Evolutionary conservation across 805 yeast genomes (phyloP), one percentile per base, ranked within the genome.

Genomic region (Yarrowia divulgata): DNA sequence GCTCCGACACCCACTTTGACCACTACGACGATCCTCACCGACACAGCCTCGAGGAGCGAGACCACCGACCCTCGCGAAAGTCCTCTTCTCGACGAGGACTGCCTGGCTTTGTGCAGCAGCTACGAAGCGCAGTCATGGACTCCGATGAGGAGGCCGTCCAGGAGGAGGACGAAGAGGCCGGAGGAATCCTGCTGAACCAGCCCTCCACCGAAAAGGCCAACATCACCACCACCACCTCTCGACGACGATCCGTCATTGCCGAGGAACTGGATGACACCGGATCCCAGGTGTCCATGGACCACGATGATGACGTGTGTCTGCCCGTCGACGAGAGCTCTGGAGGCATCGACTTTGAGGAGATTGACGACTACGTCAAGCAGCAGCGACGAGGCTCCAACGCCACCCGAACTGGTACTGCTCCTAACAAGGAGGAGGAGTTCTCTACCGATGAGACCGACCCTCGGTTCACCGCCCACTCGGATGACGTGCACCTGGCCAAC

Each of bases 281-380:
- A 23, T 76, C 80, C 9, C 75, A 75, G 46, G 73, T 72, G 39
- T 72, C 77, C 19, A 68, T 76, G 4, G 97, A 91, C 73, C 97
- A 93, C 76, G 91, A 97, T 0, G 92, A 93, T 76, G 98, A 94
- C 84, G 99, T 94, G 55, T 94, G 98, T 82, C 93, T 93, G 79
- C 98, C 98, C 1, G 89, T 92, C 91, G 88, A 90, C 4, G 89
- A 89, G 71, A 81, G 86, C 64, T 69, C 67, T 34, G 73, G 85
- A 52, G 97, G 97, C 18, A 91, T 95, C 73, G 97, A 94, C 78
- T 92, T 94, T 75, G 92, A 88, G 75, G 98, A 93, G 75, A 85
- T 94, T 73, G 97, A 91, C 70, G 95, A 90, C 73, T 91, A 90
- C 75, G 87, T 90, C 54, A 82, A 82, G 67, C 42, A 32, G 35